Percentiles rank a stretch among this genome's conserved stretches.
These are phyloP conservation scores for Crataegus laevigata DNA, from an alignment of 306 rosid genomes.

Conservation along the genomic window DNA sequence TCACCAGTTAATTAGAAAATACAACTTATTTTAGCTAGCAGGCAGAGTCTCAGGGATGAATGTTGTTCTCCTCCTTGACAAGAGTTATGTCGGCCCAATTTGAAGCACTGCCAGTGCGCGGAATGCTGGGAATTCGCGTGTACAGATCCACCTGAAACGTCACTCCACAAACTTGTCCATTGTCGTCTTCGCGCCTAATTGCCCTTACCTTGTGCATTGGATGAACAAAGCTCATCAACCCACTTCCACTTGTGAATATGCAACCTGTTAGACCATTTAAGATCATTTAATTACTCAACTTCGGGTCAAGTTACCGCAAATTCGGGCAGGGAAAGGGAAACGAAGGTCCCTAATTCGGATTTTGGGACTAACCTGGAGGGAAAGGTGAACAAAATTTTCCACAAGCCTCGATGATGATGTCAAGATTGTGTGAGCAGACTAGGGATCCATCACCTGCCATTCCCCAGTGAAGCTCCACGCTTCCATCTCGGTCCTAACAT, in stretches of 20 bases:
- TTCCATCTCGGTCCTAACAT: slow-evolving; percentile 50
- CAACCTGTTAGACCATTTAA: slow-evolving; percentile 36
- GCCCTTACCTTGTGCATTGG: slow-evolving; percentile 52
- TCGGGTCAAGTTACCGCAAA: not conserved
- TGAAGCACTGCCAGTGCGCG: slow-evolving; percentile 44
- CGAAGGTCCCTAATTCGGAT: not conserved
- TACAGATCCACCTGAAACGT: slow-evolving; percentile 48
- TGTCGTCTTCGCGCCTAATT: slow-evolving; percentile 28
- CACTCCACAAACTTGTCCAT: slow-evolving; percentile 41
- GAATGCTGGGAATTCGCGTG: slow-evolving; percentile 48
- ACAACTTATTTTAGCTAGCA: not conserved
- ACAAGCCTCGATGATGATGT: slow-evolving; percentile 36
- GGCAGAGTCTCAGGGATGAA: not conserved
- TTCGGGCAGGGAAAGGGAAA: not conserved
- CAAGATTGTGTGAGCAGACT: slow-evolving; percentile 39
- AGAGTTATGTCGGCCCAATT: slow-evolving; percentile 44
- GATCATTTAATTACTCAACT: not conserved
- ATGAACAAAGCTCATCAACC: slow-evolving; percentile 52
- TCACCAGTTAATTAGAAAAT: not conserved
- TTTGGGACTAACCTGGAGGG: slow-evolving; percentile 37
- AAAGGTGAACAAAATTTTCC: slow-evolving; percentile 45
- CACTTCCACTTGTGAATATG: slow-evolving; percentile 45
- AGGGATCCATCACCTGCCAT: slow-evolving; percentile 50
- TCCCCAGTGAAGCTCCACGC: slow-evolving; percentile 44
- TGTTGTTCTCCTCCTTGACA: slow-evolving; percentile 16